Evolutionary conservation across 257 asterid species (phyloP).

Genomic region (Galeopsis tetrahit): DNA sequence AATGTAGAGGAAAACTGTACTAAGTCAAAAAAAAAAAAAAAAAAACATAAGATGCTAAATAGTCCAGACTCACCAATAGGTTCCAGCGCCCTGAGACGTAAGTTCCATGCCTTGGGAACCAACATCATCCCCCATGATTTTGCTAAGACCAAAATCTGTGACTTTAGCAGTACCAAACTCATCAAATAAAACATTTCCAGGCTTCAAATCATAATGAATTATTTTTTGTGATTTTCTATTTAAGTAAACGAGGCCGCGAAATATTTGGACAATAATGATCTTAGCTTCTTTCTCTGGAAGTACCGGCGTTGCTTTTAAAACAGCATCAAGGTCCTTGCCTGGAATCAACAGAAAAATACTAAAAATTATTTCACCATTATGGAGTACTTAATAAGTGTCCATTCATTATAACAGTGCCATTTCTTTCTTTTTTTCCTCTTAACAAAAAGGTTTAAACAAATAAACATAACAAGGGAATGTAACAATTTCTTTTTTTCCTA

Average conservation of each 20-base stretch:
- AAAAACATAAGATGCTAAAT: neutral
- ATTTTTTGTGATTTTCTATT: conserved; percentile 91
- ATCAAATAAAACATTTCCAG: conserved; percentile 97
- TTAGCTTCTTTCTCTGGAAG: conserved; percentile 95
- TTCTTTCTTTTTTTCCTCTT: neutral
- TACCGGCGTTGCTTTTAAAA: conserved; percentile 83
- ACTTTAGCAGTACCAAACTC: conserved; percentile 87
- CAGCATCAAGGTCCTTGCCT: conserved; percentile 99
- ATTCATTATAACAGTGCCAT: conserved; percentile 3
- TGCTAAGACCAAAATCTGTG: conserved; percentile 99
- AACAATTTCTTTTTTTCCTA: too few species aligned
- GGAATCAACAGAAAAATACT: conserved; percentile 28
- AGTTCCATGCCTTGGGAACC: conserved; percentile 99
- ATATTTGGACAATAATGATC: conserved; percentile 86
- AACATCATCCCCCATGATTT: conserved; percentile 95
- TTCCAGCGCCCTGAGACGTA: conserved; percentile 99
- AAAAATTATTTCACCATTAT: neutral
- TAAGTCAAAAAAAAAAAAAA: neutral
- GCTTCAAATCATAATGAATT: conserved; percentile 97
- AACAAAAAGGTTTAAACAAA: conserved; percentile 5
- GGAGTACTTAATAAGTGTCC: neutral
- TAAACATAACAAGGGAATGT: conserved; percentile 6
- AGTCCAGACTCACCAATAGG: conserved; percentile 81
- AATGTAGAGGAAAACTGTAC: neutral
- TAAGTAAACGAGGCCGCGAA: conserved; percentile 93